phyloP scores from a whole-genome alignment of 1,284 basidiomycete species.

The Tetrapyrgos nigripes region DNA sequence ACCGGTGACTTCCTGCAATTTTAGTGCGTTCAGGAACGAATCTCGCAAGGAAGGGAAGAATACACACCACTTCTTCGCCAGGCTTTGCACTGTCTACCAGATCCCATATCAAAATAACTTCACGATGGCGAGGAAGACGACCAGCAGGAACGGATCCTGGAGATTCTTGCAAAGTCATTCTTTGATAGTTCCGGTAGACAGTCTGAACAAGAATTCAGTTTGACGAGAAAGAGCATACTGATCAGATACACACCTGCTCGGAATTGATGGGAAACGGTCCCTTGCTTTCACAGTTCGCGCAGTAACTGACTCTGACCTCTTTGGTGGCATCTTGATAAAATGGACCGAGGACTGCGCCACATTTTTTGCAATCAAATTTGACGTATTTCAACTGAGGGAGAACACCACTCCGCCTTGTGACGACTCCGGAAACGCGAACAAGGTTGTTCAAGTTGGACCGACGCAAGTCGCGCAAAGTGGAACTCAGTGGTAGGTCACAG shows the following conservation, averaged over 20 bases:
- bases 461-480: conserved; percentile 92
- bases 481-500: conserved; percentile 89
- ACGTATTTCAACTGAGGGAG: conserved; percentile 99
- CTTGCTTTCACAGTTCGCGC: conserved; percentile 91
- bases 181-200: conserved; percentile 98
- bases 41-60: background rate
- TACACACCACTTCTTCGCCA: conserved; percentile 93
- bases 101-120: conserved; percentile 97
- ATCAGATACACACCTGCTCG: conserved; percentile 73
- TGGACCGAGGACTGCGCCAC: conserved; percentile 90
- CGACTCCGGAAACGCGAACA: conserved; percentile 96
- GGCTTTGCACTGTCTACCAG: conserved; percentile 98
- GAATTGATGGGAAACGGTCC: conserved; percentile 98
- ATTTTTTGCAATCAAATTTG: conserved; percentile 97
- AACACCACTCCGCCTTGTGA: conserved; percentile 94
- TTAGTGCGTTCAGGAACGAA: conserved; percentile 20
- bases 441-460: conserved; percentile 94
- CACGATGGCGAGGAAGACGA: conserved; percentile 94
- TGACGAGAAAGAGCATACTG: background rate
- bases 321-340: conserved; percentile 97
- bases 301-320: conserved; percentile 95
- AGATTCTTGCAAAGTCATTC: conserved; percentile 98
- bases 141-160: conserved; percentile 99
- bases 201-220: conserved; percentile 62
- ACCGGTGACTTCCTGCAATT: conserved; percentile 87